Evolutionary conservation across 1,139 yeast species (phyloP), one percentile per base, ranked within the genome.

Genomic region (Debaryomyces coudertii): DNA sequence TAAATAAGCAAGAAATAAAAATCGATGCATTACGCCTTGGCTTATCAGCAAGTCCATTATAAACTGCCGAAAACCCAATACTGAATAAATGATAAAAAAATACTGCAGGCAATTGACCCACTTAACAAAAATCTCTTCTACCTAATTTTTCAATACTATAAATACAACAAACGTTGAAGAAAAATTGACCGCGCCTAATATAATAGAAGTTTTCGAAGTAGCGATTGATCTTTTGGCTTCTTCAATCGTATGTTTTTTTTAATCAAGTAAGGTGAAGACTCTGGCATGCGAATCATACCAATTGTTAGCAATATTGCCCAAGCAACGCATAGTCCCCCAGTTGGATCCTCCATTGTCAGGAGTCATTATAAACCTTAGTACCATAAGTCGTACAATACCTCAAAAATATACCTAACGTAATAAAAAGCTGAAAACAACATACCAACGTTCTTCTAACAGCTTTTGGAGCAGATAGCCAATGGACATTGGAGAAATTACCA

Each of bases 111-210:
- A 43, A 56, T 74, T 53, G 69, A 77, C 58, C 72, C 74, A 47
- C 67, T 66, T 54, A 87, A 63, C 54, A 88, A 69, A 60, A 80
- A 46, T 69, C 67, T 71, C 95, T 81, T 70, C 93, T 80, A 53
- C 95, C 95, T 54, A 82, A 73, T 56, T 69, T 76, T 60, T 85
- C 90, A 54, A 87, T 86, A 47, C 80, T 73, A 65, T 70, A 83
- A 51, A 87, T 68, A 46, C 85, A 42, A 78, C 72, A 59, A 86
- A 80, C 4, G 95, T 87, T 27, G 92, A 85, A 39, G 73, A 80
- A 64, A 87, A 85, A 69, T 88, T 88, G 47, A 87, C 90, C 49
- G 83, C 73, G 71, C 93, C 93, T 44, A 87, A 73, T 51, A 87
- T 78, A 55, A 88, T 85, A 16, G 93, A 78, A 12, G 93, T 85